phyloP scores from a whole-genome alignment of 139 green algal species.

The Ostreobium quekettii region DNA sequence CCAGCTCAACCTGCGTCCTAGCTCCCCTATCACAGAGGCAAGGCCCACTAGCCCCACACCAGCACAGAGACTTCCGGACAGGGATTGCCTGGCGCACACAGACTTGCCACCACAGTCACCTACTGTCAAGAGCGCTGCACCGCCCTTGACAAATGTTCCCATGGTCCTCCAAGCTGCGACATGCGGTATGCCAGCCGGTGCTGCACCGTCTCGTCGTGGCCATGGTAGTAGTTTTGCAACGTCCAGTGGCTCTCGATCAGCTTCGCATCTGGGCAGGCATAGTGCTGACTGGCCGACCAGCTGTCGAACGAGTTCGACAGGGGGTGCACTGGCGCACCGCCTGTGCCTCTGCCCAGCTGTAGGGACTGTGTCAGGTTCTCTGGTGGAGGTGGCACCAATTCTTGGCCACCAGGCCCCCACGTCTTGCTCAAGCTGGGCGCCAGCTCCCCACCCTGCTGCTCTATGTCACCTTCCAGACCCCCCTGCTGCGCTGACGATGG shows the following conservation, averaged over 20 bases:
- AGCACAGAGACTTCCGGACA: no score
- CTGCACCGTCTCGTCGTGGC: slow-evolving; percentile 28
- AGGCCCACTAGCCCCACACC: no score
- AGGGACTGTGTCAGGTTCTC: background rate
- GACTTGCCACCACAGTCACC: no score
- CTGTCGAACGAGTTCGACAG: background rate
- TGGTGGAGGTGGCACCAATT: background rate
- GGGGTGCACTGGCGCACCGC: background rate
- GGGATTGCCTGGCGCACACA: no score
- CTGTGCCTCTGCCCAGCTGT: background rate
- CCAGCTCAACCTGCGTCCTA: no score
- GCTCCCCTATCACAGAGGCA: no score
- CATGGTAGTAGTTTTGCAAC: slow-evolving; percentile 46
- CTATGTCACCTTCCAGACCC: background rate
- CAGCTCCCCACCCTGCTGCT: no score
- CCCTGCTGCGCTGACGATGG: background rate
- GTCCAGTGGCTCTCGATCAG: slow-evolving; percentile 32
- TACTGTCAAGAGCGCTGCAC: no score
- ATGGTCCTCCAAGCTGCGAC: background rate
- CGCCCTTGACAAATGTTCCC: no score
- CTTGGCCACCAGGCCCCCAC: background rate
- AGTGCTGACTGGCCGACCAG: slow-evolving; percentile 28
- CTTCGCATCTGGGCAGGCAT: slow-evolving; percentile 18
- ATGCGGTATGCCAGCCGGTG: slow-evolving; percentile 23
- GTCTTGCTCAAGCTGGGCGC: background rate